phyloP scores from a whole-genome alignment of 441 rosid species.

The Adansonia grandidieri region DNA sequence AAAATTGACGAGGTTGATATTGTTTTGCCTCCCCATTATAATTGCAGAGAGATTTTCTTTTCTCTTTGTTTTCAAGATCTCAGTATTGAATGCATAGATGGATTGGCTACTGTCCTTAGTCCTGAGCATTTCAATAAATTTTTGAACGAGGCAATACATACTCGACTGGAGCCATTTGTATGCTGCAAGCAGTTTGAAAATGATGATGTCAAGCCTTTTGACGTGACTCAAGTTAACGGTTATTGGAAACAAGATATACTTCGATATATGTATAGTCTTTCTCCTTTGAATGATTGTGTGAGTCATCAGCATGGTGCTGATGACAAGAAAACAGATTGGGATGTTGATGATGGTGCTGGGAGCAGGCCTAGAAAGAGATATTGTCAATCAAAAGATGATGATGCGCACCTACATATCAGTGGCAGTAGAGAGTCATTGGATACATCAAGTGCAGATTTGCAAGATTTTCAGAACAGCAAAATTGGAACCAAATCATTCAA shows the following conservation, averaged over 20 bases:
- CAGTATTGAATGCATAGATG: slow-evolving; percentile 86
- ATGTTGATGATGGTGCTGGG: slow-evolving; percentile 38
- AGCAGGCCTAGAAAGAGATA: slow-evolving; percentile 58
- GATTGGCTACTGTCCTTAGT: slow-evolving; percentile 75
- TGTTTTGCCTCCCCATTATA: slow-evolving; percentile 56
- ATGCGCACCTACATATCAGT: not conserved
- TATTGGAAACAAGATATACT: slow-evolving; percentile 78
- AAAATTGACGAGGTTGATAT: slow-evolving; percentile 58
- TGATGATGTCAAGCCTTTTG: slow-evolving; percentile 62
- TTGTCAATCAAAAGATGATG: slow-evolving; percentile 37
- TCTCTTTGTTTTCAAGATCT: slow-evolving; percentile 89
- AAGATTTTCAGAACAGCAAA: slow-evolving; percentile 27
- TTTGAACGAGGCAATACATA: slow-evolving; percentile 38
- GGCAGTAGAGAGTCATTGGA: slow-evolving; percentile 28
- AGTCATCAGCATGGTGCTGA: slow-evolving; percentile 33
- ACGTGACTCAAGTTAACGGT: slow-evolving; percentile 69
- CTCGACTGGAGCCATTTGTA: slow-evolving; percentile 51
- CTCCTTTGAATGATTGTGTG: slow-evolving; percentile 31
- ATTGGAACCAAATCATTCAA: slow-evolving; percentile 16
- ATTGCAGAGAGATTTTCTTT: slow-evolving; percentile 82
- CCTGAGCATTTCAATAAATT: slow-evolving; percentile 66
- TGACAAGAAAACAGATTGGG: slow-evolving; percentile 33
- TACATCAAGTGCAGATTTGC: slow-evolving; percentile 21
- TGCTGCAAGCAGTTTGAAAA: slow-evolving; percentile 61
- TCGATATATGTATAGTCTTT: slow-evolving; percentile 39